Percentiles rank a stretch among this genome's conserved stretches.
These are phyloP conservation scores for Chrysosporium keratinophilum DNA, from an alignment of 2,329 filamentous ascomycete genomes.

Conservation along the genomic window DNA sequence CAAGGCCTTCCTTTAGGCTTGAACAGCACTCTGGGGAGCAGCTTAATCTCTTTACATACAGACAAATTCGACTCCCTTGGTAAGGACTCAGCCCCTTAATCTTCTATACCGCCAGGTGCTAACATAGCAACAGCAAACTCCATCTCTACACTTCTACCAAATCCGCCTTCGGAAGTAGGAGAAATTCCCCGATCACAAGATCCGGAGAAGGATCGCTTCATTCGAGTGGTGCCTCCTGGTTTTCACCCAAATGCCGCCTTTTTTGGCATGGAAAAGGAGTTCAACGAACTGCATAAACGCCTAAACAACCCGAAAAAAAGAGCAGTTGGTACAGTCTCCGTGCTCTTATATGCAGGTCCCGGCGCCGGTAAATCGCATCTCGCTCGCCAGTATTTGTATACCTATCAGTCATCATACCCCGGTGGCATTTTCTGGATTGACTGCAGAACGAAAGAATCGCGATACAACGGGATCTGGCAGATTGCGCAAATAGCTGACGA, in stretches of 20 bases:
- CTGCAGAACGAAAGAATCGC: constrained; percentile 49
- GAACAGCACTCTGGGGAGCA: constrained; percentile 2
- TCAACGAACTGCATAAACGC: constrained; percentile 49
- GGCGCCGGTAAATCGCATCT: constrained; percentile 61
- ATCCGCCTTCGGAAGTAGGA: background rate
- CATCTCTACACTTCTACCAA: constrained; percentile 1
- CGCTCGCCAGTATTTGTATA: constrained; percentile 56
- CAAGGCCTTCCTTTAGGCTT: background rate
- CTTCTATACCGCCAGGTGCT: background rate
- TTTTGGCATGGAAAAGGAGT: constrained; percentile 49
- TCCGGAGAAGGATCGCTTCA: constrained; percentile 8
- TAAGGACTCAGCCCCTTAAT: background rate
- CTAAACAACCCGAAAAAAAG: constrained; percentile 50
- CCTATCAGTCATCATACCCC: constrained; percentile 48
- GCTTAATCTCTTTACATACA: constrained; percentile 2
- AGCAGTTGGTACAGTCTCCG: constrained; percentile 50
- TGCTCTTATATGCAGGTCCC: constrained; percentile 54
- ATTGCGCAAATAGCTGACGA: constrained; percentile 49
- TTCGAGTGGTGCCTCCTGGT: constrained; percentile 42
- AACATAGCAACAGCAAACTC: constrained; percentile 3
- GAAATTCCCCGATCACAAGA: constrained; percentile 9
- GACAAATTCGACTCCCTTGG: constrained; percentile 10
- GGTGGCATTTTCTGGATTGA: constrained; percentile 62
- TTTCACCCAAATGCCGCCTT: constrained; percentile 56
- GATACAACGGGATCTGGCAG: constrained; percentile 54